A percentile compares a stretch with the other conserved stretches of the same genome.
phyloP scores from a whole-genome alignment of 768 basidiomycete genomes.

The Collybia sordida region DNA sequence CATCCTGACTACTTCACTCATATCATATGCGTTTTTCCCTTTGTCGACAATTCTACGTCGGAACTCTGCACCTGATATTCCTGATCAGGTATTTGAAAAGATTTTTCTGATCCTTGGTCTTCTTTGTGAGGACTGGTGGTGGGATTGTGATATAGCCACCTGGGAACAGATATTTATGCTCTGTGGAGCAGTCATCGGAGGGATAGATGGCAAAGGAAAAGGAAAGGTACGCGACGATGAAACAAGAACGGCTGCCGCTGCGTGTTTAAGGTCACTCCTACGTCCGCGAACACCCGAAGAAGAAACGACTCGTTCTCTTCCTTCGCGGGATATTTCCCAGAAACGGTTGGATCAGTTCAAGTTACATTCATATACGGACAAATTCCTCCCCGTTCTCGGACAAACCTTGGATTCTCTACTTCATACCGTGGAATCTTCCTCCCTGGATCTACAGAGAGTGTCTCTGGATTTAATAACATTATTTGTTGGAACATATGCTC shows the following conservation, averaged over 20 bases:
- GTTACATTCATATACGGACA: conserved; percentile 41
- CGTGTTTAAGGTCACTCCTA: conserved; percentile 65
- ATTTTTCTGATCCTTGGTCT: conserved; percentile 57
- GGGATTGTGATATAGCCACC: conserved; percentile 64
- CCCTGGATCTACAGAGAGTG: conserved; percentile 58
- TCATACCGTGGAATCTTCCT: conserved; percentile 50
- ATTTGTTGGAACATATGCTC: conserved; percentile 58
- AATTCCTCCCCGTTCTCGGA: conserved; percentile 77
- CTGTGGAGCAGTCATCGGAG: conserved; percentile 62
- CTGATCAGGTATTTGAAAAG: conserved; percentile 79
- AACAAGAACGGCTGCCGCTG: conserved; percentile 71
- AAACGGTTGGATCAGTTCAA: conserved; percentile 36
- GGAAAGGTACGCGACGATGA: conserved; percentile 75
- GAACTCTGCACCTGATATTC: conserved; percentile 65
- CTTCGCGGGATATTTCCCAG: conserved; percentile 17
- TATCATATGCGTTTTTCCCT: conserved; percentile 88
- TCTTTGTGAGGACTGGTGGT: conserved; percentile 82
- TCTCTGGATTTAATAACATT: conserved; percentile 60
- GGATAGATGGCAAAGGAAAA: conserved; percentile 68
- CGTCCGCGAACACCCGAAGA: conserved; percentile 46
- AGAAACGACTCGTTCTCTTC: conserved; percentile 22
- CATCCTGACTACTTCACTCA: conserved; percentile 54
- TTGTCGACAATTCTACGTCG: conserved; percentile 81
- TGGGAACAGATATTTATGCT: conserved; percentile 91
- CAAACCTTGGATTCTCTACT: conserved; percentile 81